Conservation (phyloP, 1,284 basidiomycete genomes). For the Trichosporon sp. region DNA sequence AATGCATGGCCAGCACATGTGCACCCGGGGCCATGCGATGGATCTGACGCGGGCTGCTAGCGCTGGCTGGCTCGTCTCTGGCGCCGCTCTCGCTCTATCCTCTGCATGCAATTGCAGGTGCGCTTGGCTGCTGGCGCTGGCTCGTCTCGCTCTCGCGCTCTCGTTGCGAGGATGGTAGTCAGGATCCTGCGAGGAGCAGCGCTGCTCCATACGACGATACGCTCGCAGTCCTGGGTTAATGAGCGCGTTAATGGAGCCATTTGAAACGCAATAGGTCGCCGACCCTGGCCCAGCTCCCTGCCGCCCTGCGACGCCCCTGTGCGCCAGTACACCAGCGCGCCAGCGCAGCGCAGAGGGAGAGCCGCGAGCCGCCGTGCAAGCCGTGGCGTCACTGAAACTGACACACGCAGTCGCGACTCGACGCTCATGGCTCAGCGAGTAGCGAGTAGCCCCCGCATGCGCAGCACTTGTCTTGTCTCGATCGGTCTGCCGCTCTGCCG, state of each 20-base stretch:
- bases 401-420: not conserved
- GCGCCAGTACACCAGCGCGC: not conserved
- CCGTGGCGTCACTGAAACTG: conserved; percentile 2
- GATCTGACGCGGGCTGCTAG: too few relatives aligned
- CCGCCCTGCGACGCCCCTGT: not conserved
- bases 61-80: too few relatives aligned
- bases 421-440: too few relatives aligned
- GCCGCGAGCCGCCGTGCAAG: too few relatives aligned
- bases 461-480: not conserved
- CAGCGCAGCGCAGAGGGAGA: too few relatives aligned
- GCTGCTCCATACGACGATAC: not conserved
- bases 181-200: not conserved
- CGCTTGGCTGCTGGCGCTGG: too few relatives aligned
- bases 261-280: not conserved
- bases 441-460: not conserved
- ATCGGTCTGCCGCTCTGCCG: not conserved
- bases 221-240: not conserved
- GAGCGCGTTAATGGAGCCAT: not conserved
- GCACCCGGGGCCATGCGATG: not conserved
- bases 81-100: not conserved
- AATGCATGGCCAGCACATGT: not conserved
- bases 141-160: too few relatives aligned
- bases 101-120: not conserved
- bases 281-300: not conserved
- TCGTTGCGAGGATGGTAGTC: not conserved